These are phyloP conservation scores for Coccomyxa sp. DNA, from an alignment of 139 green algal species.

Conservation along the genomic window DNA sequence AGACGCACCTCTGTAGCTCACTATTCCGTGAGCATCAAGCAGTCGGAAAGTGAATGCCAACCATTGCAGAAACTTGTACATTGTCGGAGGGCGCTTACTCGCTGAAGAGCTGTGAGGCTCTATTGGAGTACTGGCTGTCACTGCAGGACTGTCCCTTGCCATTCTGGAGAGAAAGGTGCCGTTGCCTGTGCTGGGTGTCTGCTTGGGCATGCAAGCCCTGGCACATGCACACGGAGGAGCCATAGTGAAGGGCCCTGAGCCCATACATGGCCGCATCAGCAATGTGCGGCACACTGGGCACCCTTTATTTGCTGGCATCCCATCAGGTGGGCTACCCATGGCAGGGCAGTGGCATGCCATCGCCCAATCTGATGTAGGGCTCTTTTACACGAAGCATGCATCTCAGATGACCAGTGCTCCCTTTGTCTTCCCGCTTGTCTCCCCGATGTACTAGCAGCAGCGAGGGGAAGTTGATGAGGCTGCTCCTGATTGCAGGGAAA, in stretches of 20 bases:
- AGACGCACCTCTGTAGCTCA: background rate
- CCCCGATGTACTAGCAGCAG: background rate
- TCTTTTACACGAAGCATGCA: too few species aligned
- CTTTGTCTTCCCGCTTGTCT: background rate
- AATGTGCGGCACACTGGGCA: constrained; percentile 67
- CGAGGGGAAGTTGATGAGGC: background rate
- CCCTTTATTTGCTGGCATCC: constrained; percentile 76
- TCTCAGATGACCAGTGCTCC: too few species aligned
- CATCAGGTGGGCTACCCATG: constrained; percentile 39
- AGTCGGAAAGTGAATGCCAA: too few species aligned
- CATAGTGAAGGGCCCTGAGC: constrained; percentile 74
- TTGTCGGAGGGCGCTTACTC: background rate
- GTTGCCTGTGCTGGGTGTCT: constrained; percentile 92
- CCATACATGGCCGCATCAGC: constrained; percentile 87
- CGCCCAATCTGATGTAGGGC: too few species aligned
- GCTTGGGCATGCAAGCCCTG: constrained; percentile 93
- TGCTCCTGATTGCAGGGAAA: background rate
- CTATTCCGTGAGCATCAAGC: too few species aligned
- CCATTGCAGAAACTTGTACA: background rate
- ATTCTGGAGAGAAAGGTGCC: constrained; percentile 46
- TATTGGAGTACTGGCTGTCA: background rate
- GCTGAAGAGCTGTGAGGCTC: background rate
- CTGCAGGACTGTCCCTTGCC: constrained; percentile 71
- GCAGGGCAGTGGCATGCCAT: too few species aligned
- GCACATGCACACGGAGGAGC: constrained; percentile 63